Percentiles rank a stretch among this genome's conserved stretches.
phyloP scores from a whole-genome alignment of 345 rosid genomes.

The Euphorbia lathyris region DNA sequence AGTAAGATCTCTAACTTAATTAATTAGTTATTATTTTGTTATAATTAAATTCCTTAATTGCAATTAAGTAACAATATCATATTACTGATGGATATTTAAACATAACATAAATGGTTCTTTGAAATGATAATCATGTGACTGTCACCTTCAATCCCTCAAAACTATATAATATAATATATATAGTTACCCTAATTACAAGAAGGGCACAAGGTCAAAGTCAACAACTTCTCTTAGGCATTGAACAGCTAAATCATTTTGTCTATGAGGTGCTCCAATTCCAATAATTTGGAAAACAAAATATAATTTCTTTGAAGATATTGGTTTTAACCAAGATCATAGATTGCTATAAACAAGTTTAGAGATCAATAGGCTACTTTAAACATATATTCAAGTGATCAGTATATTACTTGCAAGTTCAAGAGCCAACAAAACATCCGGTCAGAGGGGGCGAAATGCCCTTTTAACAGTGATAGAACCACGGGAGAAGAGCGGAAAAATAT shows the following conservation, averaged over 20 bases:
- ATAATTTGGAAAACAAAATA: not conserved
- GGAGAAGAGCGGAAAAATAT: no score
- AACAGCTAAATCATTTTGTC: not conserved
- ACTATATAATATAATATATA: not conserved
- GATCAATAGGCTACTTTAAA: no score
- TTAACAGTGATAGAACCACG: no score
- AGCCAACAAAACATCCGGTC: no score
- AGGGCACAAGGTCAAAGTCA: slow-evolving; percentile 12
- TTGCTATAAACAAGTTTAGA: no score
- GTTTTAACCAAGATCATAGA: no score
- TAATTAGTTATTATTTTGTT: not conserved
- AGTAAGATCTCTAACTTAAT: slow-evolving; percentile 13
- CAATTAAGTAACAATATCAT: not conserved
- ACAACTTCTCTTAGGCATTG: slow-evolving; percentile 5
- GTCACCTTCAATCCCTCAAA: not conserved
- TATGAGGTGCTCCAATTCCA: slow-evolving; percentile 3
- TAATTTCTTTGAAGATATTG: not conserved
- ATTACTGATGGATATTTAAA: slow-evolving; percentile 1
- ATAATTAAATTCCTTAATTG: not conserved
- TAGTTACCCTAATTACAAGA: not conserved
- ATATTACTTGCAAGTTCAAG: no score
- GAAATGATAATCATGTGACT: slow-evolving; percentile 5
- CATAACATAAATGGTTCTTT: not conserved
- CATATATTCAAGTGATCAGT: no score
- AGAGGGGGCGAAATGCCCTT: no score